Base-by-base conservation (phyloP, 1,284 basidiomycete genomes). In the Hemileccinum hortonii region DNA sequence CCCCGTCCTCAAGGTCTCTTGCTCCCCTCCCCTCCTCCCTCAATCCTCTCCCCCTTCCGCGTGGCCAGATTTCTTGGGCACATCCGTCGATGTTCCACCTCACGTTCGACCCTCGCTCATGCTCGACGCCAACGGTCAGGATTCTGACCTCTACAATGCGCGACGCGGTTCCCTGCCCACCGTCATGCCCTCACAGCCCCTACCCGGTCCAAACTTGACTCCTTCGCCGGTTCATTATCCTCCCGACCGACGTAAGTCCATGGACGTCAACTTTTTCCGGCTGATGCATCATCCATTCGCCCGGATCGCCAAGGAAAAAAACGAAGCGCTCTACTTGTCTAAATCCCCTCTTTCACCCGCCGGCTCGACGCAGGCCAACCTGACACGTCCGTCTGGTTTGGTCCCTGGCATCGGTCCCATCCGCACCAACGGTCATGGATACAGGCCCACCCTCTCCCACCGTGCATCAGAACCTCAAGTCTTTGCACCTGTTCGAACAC, bases 241-340 rank as follows among this genome's bases (percentile, higher is more conserved):
- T 24, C 69, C 77, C 24, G 72, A 75, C 24, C 74, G 83, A 55
- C 75, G 84, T 41, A 72, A 78, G 54, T 84, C 82, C 15, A 78
- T 86, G 57, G 84, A 86, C 60, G 74, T 79, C 42, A 81, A 77
- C 60, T 73, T 83, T 41, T 76, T 78, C 58, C 78, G 83, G n/a
- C 75, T 88, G 19, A 74, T 78, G 26, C 69, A 69, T 24, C 84
- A 87, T 56, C 86, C 86, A 0, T 87, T 81, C 57, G 84, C 84
- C 21, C 72, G 73, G 40, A 66, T 83, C 37, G 83, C 83, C 35
- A 73, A 76, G 52, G 79, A 78, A 11, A 80, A 80, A 61, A 85
- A 84, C 45, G 75, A 71, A 46, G 73, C 72, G 8, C 58, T 80
- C 18, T 80, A 71, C 61, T 69, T 68, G 61, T 63, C 72, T 62